Evolutionary conservation across 2,329 filamentous ascomycete species (phyloP), one percentile per base, ranked within the genome.

Genomic region (Pyrenochaeta sp.): DNA sequence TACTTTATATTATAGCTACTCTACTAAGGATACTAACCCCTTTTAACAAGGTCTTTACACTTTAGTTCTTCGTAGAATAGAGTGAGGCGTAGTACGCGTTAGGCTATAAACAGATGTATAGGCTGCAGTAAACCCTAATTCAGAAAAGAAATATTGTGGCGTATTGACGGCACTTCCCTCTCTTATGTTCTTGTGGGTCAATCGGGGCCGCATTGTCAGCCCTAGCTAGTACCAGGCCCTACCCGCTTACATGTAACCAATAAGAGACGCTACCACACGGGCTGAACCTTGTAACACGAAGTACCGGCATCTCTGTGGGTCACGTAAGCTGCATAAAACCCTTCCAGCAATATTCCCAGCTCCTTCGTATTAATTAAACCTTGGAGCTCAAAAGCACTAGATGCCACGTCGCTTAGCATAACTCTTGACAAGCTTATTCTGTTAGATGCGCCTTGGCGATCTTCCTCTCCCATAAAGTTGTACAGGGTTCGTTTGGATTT

Each of bases 341-440:
- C n/a, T n/a, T n/a, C n/a, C n/a, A n/a, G n/a, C n/a, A n/a, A n/a
- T n/a, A n/a, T 4, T 7, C 10, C 14, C 31, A 27, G 21, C 39
- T 31, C 9, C 21, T 36, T 49, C 47, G 37, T 44, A 37, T 43
- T 49, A 30, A 42, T n/a, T n/a, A n/a, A n/a, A 29, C 30, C 39
- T 43, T n/a, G 27, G 4, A 33, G 29, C 33, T 33, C 15, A 41
- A 30, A 14, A 52, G 30, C 33, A 21, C n/a, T 23, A 43, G 11
- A 18, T 40, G 33, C 17, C 29, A 20, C 21, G 7, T 44, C 30
- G 37, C 23, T 45, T 37, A 41, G 39, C 29, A 21, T 43, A 15
- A 30, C 20, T 30, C 39, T 35, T 50, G 30, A 45, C 21, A 43
- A 50, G 39, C 40, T 45, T 50, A 17, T 50, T 31, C 32, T 33